Base-by-base conservation (phyloP, 2,329 filamentous ascomycete species). In the Pseudogymnoascus sp. region DNA sequence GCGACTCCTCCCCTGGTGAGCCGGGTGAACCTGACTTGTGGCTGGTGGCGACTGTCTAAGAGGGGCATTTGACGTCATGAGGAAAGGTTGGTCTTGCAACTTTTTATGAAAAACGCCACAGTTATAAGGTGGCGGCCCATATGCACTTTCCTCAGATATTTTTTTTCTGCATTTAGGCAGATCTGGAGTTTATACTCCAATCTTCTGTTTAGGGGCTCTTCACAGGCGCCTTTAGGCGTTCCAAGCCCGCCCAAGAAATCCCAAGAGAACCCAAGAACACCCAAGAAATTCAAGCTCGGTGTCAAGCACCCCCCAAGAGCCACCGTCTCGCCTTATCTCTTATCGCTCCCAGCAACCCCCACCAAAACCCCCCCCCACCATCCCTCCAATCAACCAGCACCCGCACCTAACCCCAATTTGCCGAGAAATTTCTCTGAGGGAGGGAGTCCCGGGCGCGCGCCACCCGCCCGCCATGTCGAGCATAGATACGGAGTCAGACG, bases 401-500 rank as follows among this genome's bases (percentile, higher is more conserved):
- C 12, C 21, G 44, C 23, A 44, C 40, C 25, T 12, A 5, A 16
- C 47, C 47, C 47, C 47, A 53, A 53, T 53, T 53, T 53, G n/a
- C 47, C 47, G 47, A 53, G 47, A 53, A 53, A 53, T 53, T 53
- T 53, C 47, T 31, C 31, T 18, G 25, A 31, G 42, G 35, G 25
- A 8, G 44, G n/a, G 47, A 28, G 47, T 28, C 23, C 47, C 25
- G 25, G n/a, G 44, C 23, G 44, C 44, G 44, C 47, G 25, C 47
- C 47, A 53, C 47, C 25, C 25, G 47, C 47, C 47, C 25, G 47
- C 47, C 47, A 53, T 53, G 47, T 53, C 47, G 59, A 60, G 33
- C 33, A 60, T 60, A 5, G 59, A 60, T 60, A 42, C 59, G 31
- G 60, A 62, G 37, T 62, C 40, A 2, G 60, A 62, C 37, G 42